These are phyloP conservation scores for Lactarius indigo DNA, from an alignment of 768 basidiomycete species.

Conservation along the genomic window DNA sequence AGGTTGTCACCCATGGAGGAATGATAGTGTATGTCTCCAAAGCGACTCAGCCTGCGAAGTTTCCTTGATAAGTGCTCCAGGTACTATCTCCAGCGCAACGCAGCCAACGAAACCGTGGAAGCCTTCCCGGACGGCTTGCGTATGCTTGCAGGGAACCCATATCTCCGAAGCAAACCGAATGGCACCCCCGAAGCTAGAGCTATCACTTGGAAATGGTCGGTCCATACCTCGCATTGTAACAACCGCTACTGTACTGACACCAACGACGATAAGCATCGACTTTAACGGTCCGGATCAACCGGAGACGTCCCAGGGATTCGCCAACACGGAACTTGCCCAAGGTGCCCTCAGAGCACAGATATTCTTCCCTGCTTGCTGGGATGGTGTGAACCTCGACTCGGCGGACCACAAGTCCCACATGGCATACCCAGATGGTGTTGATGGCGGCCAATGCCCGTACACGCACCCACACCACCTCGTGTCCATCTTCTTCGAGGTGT, in stretches of 20 bases:
- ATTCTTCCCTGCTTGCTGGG: slow-evolving; percentile 38
- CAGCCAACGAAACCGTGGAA: neutral
- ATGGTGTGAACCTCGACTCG: slow-evolving; percentile 39
- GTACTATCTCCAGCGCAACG: slow-evolving; percentile 23
- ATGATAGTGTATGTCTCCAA: slow-evolving; percentile 12
- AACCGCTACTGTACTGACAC: neutral
- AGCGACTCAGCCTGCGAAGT: neutral
- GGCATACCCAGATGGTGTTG: slow-evolving; percentile 30
- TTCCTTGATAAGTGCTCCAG: slow-evolving; percentile 8
- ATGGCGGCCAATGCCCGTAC: slow-evolving; percentile 10
- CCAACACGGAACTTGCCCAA: slow-evolving; percentile 28
- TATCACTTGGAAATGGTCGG: slow-evolving; percentile 29
- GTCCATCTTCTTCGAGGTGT: slow-evolving; percentile 42
- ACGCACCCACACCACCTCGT: slow-evolving; percentile 36
- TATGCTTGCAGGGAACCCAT: slow-evolving; percentile 30
- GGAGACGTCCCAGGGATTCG: slow-evolving; percentile 24
- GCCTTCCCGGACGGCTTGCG: slow-evolving; percentile 28
- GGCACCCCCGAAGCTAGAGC: slow-evolving; percentile 15
- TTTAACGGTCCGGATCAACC: neutral
- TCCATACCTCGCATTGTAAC: slow-evolving; percentile 13
- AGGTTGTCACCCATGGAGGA: slow-evolving; percentile 10
- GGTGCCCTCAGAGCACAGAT: slow-evolving; percentile 32
- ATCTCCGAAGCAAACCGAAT: slow-evolving; percentile 28
- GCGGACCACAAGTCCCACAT: slow-evolving; percentile 40
- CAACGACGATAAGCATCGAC: slow-evolving; percentile 9